Evolutionary conservation across 768 basidiomycete genomes (phyloP).

Genomic region (Tephrocybe sp.): DNA sequence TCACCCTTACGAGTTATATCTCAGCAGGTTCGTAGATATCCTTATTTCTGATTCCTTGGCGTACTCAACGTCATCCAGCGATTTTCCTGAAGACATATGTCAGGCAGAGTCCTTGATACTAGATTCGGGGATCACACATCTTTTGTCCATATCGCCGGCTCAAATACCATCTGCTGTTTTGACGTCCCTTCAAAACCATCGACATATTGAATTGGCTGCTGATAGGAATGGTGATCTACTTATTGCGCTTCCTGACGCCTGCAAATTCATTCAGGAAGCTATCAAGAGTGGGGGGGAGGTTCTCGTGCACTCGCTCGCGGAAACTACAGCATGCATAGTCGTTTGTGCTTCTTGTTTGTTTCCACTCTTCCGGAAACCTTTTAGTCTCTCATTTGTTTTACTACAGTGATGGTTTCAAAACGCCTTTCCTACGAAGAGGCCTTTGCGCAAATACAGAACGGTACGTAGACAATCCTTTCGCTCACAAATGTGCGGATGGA

Average conservation of each 20-base stretch:
- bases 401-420: constrained; percentile 47
- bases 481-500: not conserved
- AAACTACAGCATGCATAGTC: constrained; percentile 52
- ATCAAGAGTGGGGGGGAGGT: constrained; percentile 42
- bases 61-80: constrained; percentile 30
- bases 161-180: constrained; percentile 32
- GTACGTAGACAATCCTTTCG: constrained; percentile 25
- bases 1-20: constrained; percentile 46
- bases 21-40: constrained; percentile 44
- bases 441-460: constrained; percentile 38
- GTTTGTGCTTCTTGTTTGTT: constrained; percentile 41
- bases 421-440: constrained; percentile 39
- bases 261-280: constrained; percentile 44
- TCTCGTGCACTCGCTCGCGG: constrained; percentile 55
- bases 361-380: not conserved
- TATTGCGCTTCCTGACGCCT: constrained; percentile 44
- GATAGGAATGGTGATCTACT: constrained; percentile 38
- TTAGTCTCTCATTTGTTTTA: not conserved
- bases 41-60: not conserved
- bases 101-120: constrained; percentile 50
- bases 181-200: constrained; percentile 34
- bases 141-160: constrained; percentile 57
- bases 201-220: constrained; percentile 42
- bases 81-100: constrained; percentile 54
- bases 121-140: constrained; percentile 53